These are phyloP conservation scores for Zygosaccharomyces pseudorouxii DNA, from an alignment of 805 yeast genomes.

Conservation along the genomic window DNA sequence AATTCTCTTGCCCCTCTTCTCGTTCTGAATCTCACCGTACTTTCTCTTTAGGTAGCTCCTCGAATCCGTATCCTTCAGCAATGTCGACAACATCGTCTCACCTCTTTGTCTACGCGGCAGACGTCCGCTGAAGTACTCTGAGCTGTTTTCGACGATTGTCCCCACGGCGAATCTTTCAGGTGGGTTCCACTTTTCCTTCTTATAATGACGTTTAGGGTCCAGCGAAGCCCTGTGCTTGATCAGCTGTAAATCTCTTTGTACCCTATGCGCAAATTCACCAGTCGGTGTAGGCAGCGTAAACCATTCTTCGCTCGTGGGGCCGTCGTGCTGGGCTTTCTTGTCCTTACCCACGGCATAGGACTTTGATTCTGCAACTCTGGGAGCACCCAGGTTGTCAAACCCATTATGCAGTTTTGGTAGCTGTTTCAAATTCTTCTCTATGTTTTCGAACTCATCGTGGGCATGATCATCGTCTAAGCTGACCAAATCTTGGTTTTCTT, in stretches of 20 bases:
- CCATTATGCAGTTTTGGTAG: slow-evolving; percentile 31
- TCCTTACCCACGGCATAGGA: slow-evolving; percentile 10
- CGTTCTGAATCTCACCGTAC: slow-evolving; percentile 70
- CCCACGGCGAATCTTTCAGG: slow-evolving; percentile 87
- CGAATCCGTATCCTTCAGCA: slow-evolving; percentile 66
- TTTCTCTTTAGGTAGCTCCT: slow-evolving; percentile 79
- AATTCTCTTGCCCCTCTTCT: slow-evolving; percentile 59
- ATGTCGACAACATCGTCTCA: slow-evolving; percentile 72
- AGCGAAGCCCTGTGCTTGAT: slow-evolving; percentile 83
- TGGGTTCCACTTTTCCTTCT: slow-evolving; percentile 71
- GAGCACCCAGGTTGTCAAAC: slow-evolving; percentile 25
- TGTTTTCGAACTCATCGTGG: slow-evolving; percentile 25
- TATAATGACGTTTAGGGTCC: slow-evolving; percentile 94
- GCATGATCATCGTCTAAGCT: slow-evolving; percentile 16
- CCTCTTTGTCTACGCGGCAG: slow-evolving; percentile 70
- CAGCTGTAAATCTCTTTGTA: slow-evolving; percentile 72
- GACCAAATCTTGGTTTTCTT: slow-evolving; percentile 13
- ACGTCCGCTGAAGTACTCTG: slow-evolving; percentile 63
- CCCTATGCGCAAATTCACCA: slow-evolving; percentile 50
- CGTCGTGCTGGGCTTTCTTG: slow-evolving; percentile 10
- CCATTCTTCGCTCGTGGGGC: slow-evolving; percentile 43
- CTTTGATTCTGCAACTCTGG: slow-evolving; percentile 2
- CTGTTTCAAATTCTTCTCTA: slow-evolving; percentile 24
- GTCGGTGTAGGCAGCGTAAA: slow-evolving; percentile 75
- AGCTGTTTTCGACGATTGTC: slow-evolving; percentile 74